Evolutionary conservation across 2,329 filamentous ascomycete species (phyloP), one percentile per base, ranked within the genome.

Genomic region (Colletotrichum chlorophyti): DNA sequence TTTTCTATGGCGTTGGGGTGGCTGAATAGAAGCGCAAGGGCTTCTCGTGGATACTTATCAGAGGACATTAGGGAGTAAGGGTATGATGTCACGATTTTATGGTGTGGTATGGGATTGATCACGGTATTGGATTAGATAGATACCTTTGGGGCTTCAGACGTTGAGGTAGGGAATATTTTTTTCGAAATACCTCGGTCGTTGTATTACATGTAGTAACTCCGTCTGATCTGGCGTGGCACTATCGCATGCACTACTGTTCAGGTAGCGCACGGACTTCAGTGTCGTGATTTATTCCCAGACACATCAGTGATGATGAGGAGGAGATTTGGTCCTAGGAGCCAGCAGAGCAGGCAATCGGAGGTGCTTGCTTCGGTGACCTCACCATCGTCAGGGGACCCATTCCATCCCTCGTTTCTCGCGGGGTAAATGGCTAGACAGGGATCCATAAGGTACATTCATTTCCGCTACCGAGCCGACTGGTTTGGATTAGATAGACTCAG

Each of bases 301-400:
- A n/a, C n/a, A n/a, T n/a, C n/a, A n/a, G n/a, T n/a, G n/a, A 37
- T 26, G 41, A 37, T 53, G 29, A 35, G 29, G 32, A 53, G 23
- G 40, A 53, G 9, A 46, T 31, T 29, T 26, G 42, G 7, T n/a
- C n/a, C n/a, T n/a, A n/a, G n/a, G n/a, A n/a, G n/a, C n/a, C n/a
- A n/a, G 41, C 27, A 26, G 23, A 27, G n/a, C 19, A 47, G n/a
- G 41, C 41, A 26, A 47, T 23, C 32, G 24, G 31, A 47, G 29
- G 14, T 31, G 12, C 9, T 26, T 40, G 15, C 27, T 35, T 48
- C 8, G 26, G 55, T 59, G 51, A 40, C 31, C 50, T 49, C 55
- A 55, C 43, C n/a, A 15, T 48, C 19, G 41, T 24, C 37, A 49
- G 51, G 54, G 55, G 31, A 29, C 41, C 50, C 37, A 46, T 49